Percentiles rank a stretch among this genome's conserved stretches.
These are phyloP conservation scores for Erodium maritimum DNA, from an alignment of 345 rosid genomes.

Conservation along the genomic window DNA sequence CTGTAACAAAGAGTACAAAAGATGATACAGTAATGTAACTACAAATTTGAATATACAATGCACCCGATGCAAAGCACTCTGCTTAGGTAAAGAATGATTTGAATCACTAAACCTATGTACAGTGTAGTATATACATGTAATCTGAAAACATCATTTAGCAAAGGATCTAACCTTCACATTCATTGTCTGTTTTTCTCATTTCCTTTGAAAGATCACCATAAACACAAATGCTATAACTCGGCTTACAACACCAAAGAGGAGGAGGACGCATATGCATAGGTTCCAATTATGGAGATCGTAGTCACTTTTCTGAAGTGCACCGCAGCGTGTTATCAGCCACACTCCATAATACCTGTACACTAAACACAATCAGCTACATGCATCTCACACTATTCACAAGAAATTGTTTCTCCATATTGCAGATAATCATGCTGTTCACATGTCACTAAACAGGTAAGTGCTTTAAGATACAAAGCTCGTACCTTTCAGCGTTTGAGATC, in stretches of 20 bases:
- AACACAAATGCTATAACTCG: slow-evolving; percentile 52
- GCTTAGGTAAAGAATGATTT: background rate
- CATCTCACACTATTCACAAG: background rate
- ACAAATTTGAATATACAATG: background rate
- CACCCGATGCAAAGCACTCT: background rate
- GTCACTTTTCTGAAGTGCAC: slow-evolving; percentile 43
- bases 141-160: no score
- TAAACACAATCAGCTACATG: background rate
- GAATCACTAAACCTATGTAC: background rate
- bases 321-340: slow-evolving; percentile 86
- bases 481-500: slow-evolving; percentile 74
- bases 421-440: no score
- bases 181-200: slow-evolving; percentile 31
- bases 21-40: background rate
- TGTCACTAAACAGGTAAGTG: no score
- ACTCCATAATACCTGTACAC: slow-evolving; percentile 64
- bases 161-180: no score
- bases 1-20: no score
- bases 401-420: no score
- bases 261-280: slow-evolving; percentile 47
- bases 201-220: slow-evolving; percentile 67
- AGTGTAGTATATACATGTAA: background rate
- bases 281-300: slow-evolving; percentile 50
- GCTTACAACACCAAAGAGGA: slow-evolving; percentile 36
- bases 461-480: background rate